A percentile compares a stretch with the other conserved stretches of the same genome.
phyloP scores from a whole-genome alignment of 345 rosid species.

The Populus euphratica region DNA sequence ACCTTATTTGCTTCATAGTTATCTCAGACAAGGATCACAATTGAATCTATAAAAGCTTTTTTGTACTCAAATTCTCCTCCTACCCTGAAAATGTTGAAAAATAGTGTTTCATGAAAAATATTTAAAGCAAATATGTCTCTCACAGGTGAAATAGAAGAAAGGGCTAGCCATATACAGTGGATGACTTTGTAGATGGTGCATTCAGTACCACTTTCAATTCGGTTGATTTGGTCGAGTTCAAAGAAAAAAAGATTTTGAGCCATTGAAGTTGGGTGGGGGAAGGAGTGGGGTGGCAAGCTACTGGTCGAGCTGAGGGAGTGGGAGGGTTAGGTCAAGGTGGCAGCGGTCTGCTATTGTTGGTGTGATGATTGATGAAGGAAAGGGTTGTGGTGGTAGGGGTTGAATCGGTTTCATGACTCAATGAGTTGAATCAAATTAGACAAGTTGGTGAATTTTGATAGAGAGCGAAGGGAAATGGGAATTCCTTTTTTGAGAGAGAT shows the following conservation, averaged over 20 bases:
- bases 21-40: too few relatives aligned
- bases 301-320: conserved; percentile 61
- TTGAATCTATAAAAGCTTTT: too few relatives aligned
- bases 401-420: conserved; percentile 57
- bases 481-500: neutral
- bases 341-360: conserved; percentile 7
- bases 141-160: too few relatives aligned
- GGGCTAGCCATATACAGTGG: conserved; percentile 33
- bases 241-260: conserved; percentile 22
- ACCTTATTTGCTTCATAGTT: too few relatives aligned
- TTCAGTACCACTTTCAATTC: conserved; percentile 78
- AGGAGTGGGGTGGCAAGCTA: conserved; percentile 77
- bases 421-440: neutral
- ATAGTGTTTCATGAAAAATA: too few relatives aligned
- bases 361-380: too few relatives aligned
- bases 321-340: conserved; percentile 66
- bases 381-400: conserved; percentile 30
- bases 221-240: conserved; percentile 56
- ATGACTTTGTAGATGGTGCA: conserved; percentile 84
- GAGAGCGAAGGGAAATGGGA: neutral
- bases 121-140: too few relatives aligned
- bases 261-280: conserved; percentile 46
- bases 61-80: too few relatives aligned
- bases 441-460: neutral
- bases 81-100: too few relatives aligned